Evolutionary conservation across 2,329 filamentous ascomycete genomes (phyloP).

Genomic region (Plenodomus biglobosus): DNA sequence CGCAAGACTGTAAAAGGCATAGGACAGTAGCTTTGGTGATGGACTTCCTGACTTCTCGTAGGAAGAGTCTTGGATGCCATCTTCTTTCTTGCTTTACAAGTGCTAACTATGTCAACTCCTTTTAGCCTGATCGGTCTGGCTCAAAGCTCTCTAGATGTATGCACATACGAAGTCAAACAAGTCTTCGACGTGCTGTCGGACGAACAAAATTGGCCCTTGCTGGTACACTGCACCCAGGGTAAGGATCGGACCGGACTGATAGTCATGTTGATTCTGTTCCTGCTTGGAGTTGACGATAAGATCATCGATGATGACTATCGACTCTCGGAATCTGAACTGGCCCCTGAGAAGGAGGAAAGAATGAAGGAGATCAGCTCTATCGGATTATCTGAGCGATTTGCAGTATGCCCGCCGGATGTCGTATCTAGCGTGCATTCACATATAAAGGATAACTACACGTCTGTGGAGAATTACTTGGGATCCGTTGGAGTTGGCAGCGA

Average conservation of each 20-base stretch:
- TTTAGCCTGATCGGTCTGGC: conserved; percentile 67
- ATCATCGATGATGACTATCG: conserved; percentile 73
- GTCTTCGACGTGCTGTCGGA: conserved; percentile 55
- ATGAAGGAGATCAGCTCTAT: conserved; percentile 69
- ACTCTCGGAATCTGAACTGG: conserved; percentile 63
- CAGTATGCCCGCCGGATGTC: conserved; percentile 64
- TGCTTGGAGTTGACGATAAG: conserved; percentile 58
- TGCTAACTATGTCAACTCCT: not conserved
- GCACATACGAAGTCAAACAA: conserved; percentile 61
- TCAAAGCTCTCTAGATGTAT: conserved; percentile 68
- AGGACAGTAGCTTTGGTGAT: not conserved
- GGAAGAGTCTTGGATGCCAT: not conserved
- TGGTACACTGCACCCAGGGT: conserved; percentile 86
- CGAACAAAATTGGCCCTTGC: conserved; percentile 59
- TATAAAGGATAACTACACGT: conserved; percentile 64
- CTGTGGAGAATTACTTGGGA: conserved; percentile 66
- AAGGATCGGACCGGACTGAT: conserved; percentile 82
- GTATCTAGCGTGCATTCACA: conserved; percentile 61
- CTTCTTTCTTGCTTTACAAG: not conserved
- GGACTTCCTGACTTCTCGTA: not conserved
- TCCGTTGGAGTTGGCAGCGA: conserved; percentile 56
- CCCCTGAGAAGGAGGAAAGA: conserved; percentile 62
- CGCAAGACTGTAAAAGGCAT: no score
- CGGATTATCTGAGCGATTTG: conserved; percentile 70
- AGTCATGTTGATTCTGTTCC: conserved; percentile 66